Base-by-base conservation (phyloP, 371 early-diverging fungal species). In the Rhizomucor pusillus region DNA sequence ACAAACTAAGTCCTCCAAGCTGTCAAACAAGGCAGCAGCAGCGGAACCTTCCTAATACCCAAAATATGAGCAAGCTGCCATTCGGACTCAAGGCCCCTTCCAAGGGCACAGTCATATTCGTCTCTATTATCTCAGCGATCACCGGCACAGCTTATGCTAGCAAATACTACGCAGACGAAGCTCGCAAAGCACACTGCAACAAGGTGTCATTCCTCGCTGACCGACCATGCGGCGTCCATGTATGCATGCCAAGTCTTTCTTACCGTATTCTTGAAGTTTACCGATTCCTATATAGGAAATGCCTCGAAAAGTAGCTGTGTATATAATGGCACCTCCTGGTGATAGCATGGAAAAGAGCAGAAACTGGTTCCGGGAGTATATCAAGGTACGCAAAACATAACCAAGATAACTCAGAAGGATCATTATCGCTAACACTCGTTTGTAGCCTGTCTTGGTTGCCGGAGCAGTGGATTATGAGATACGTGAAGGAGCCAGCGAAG, bases 381-480 rank as follows among this genome's bases (percentile, higher is more conserved):
- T 87, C 66, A 85, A 85, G 74, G 87, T 86, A 79, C 29, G 7
- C 5, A 56, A 16, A 12, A 34, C 1, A 1, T 37, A 40, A 3
- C 1, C 46, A 35, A 50, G 35, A 56, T 22, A 18, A 20, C n/a
- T n/a, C n/a, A n/a, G n/a, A 41, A 47, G 45, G 33, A 50, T 43
- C 0, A 29, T 43, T 46, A 19, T 55, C 22, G 16, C 24, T 47
- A 11, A 4, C 35, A 7, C 1, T 36, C 29, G 5, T 1, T 47
- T n/a, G 16, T 67, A 87, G 85, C 87, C 87, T 46, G 67, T 87
- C n/a, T 73, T 87, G 36, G 85, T 80, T 47, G 85, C 82, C 18
- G 84, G 82, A 46, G 87, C 87, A 33, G 56, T 87, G 34, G 87
- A 87, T 50, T 87, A 87, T 52, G 87, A 87, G 54, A 72, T 87